Evolutionary conservation across 257 asterid genomes (phyloP).

Genomic region (Nemophila menziesii): DNA sequence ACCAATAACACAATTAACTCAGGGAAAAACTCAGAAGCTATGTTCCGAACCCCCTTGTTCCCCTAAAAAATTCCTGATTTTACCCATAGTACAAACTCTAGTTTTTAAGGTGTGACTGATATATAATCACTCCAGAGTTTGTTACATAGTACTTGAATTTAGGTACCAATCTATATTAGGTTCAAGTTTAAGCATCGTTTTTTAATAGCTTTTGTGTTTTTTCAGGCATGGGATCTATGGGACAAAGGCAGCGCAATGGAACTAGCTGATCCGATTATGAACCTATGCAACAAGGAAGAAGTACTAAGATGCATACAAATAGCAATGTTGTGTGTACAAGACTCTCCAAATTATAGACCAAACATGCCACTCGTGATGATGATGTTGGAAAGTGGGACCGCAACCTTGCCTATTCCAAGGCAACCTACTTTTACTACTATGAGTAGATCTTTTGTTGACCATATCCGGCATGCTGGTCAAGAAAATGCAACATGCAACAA

Average conservation of each 20-base stretch:
- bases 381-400: slow-evolving; percentile 18
- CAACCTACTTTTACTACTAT: slow-evolving; percentile 23
- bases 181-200: too few relatives aligned
- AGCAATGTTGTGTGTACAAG: slow-evolving; percentile 25
- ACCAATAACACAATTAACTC: too few relatives aligned
- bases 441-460: too few relatives aligned
- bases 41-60: too few relatives aligned
- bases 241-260: slow-evolving; percentile 42
- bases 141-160: too few relatives aligned
- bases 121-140: too few relatives aligned
- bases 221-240: slow-evolving; percentile 84
- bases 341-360: slow-evolving; percentile 23
- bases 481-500: too few relatives aligned
- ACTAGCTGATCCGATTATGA: slow-evolving; percentile 46
- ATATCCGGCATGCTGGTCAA: too few relatives aligned
- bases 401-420: slow-evolving; percentile 13
- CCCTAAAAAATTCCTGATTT: too few relatives aligned
- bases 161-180: too few relatives aligned
- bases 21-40: too few relatives aligned
- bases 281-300: slow-evolving; percentile 11
- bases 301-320: slow-evolving; percentile 16
- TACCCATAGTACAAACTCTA: not conserved
- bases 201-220: not conserved
- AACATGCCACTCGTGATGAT: slow-evolving; percentile 16
- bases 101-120: not conserved